A percentile compares a stretch with the other conserved stretches of the same genome.
phyloP scores from a whole-genome alignment of 176 grass and related monocot species.

The Lolium rigidum region DNA sequence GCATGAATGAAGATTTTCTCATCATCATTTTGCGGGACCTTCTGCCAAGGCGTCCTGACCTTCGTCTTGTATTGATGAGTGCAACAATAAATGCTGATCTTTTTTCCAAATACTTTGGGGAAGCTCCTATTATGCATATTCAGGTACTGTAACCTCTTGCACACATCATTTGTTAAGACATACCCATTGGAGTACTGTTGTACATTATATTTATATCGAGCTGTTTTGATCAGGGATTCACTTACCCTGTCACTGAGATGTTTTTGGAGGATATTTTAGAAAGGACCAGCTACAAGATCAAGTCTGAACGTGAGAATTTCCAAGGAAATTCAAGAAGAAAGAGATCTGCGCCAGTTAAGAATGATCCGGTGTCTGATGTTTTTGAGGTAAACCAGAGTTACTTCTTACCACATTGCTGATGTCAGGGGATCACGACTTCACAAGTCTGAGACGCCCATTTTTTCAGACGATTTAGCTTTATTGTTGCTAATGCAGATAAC shows the following conservation, averaged over 20 bases:
- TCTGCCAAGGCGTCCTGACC: conserved; percentile 77
- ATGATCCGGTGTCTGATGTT: conserved; percentile 78
- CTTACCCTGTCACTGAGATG: conserved; percentile 83
- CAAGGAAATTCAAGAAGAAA: conserved; percentile 83
- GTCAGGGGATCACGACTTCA: conserved; percentile 18
- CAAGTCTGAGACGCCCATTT: background rate
- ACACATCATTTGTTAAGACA: conserved; percentile 27
- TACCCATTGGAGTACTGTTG: conserved; percentile 6
- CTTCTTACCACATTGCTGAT: conserved; percentile 32
- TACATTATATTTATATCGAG: conserved; percentile 8
- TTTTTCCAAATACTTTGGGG: conserved; percentile 92
- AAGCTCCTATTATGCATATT: conserved; percentile 87
- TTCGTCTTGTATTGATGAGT: conserved; percentile 95
- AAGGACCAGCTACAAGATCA: conserved; percentile 81
- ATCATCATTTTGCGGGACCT: conserved; percentile 95
- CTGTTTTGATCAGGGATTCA: conserved; percentile 75
- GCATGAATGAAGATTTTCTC: conserved; percentile 99
- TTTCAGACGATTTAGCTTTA: conserved; percentile 14
- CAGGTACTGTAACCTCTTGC: conserved; percentile 62
- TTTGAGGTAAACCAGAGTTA: conserved; percentile 69
- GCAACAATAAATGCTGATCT: conserved; percentile 96
- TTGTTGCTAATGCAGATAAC: conserved; percentile 19
- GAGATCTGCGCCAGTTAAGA: conserved; percentile 59
- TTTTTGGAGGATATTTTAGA: conserved; percentile 91
- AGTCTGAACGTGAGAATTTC: conserved; percentile 70